Conservation (phyloP, 208 protist genomes). For the Phytomonas francai region DNA sequence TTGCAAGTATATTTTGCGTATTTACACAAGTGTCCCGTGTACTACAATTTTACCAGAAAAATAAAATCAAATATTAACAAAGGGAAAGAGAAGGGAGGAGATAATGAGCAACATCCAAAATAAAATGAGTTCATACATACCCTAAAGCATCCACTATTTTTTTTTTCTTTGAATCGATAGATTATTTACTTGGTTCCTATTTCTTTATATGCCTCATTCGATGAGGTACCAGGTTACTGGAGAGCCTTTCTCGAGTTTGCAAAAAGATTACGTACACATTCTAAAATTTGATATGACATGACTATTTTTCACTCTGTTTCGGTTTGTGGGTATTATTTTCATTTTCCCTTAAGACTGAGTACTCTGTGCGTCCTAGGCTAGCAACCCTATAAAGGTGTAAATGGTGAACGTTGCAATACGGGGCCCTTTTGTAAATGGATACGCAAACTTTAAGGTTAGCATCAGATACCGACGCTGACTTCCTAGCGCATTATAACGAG, state of each 20-base stretch:
- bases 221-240: background rate
- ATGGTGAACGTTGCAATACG: background rate
- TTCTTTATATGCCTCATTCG: slow-evolving; percentile 1
- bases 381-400: background rate
- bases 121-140: background rate
- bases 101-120: too few species aligned
- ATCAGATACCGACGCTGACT: background rate
- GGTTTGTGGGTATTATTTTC: too few species aligned
- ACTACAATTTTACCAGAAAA: background rate
- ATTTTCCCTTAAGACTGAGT: too few species aligned
- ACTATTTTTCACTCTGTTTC: too few species aligned
- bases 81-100: too few species aligned
- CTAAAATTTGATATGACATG: too few species aligned
- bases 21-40: slow-evolving; percentile 38
- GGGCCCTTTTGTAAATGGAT: background rate
- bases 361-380: background rate
- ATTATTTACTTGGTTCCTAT: background rate
- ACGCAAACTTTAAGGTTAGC: background rate
- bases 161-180: background rate
- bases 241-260: background rate
- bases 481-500: slow-evolving; percentile 36
- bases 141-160: background rate
- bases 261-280: background rate
- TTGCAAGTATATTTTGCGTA: slow-evolving; percentile 60
- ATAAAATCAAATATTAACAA: too few species aligned